These are phyloP conservation scores for Suillus cothurnatus DNA, from an alignment of 768 basidiomycete genomes.

Conservation along the genomic window DNA sequence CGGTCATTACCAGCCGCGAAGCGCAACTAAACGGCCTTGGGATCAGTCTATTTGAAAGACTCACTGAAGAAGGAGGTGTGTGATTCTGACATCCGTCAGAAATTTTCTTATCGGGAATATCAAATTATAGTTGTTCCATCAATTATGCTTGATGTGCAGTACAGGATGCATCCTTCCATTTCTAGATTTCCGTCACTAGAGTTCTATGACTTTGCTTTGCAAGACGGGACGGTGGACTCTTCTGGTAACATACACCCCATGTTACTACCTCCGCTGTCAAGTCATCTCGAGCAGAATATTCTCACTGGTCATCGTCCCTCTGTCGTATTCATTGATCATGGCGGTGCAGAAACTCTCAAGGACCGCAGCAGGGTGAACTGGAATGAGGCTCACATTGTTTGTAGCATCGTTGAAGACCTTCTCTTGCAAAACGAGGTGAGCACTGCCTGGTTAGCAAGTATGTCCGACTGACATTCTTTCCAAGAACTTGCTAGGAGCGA, in stretches of 20 bases:
- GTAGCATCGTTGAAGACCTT: constrained; percentile 81
- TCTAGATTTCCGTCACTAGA: constrained; percentile 83
- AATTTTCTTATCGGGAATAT: constrained; percentile 14
- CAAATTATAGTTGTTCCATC: constrained; percentile 68
- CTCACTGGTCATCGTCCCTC: constrained; percentile 49
- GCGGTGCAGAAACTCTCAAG: constrained; percentile 63
- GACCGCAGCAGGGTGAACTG: constrained; percentile 78
- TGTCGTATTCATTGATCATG: constrained; percentile 84
- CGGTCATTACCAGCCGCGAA: constrained; percentile 78
- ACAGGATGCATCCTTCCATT: constrained; percentile 93
- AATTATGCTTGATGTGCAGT: constrained; percentile 93
- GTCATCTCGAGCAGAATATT: constrained; percentile 45
- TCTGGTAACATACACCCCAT: constrained; percentile 46
- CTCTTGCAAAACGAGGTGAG: constrained; percentile 72
- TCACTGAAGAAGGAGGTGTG: constrained; percentile 82
- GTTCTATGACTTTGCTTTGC: constrained; percentile 74
- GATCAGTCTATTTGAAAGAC: constrained; percentile 84
- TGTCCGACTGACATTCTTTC: constrained; percentile 10
- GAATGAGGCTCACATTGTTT: constrained; percentile 77
- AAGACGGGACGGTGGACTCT: constrained; percentile 73
- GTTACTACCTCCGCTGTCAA: constrained; percentile 64
- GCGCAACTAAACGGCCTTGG: constrained; percentile 75
- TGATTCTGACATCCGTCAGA: constrained; percentile 16
- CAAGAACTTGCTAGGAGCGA: constrained; percentile 62
- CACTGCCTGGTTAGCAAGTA: constrained; percentile 12